These are phyloP conservation scores for Coleophoma eucalyptorum DNA, from an alignment of 2,329 filamentous ascomycete species.

Conservation along the genomic window DNA sequence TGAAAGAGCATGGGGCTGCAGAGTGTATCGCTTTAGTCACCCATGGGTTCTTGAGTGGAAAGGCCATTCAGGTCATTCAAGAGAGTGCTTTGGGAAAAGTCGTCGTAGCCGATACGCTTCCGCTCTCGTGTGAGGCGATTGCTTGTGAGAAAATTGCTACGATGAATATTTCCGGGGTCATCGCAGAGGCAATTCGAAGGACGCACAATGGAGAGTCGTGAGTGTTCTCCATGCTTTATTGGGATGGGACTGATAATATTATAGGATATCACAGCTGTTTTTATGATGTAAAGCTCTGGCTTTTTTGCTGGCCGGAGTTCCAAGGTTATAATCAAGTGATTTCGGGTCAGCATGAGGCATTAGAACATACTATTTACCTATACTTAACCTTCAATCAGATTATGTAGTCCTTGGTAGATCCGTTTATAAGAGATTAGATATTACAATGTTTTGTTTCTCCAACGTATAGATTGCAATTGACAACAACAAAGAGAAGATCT, in stretches of 20 bases:
- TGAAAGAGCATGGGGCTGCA: conserved; percentile 78
- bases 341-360: no score
- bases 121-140: background rate
- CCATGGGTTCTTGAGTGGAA: conserved; percentile 27
- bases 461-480: no score
- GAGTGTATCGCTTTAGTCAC: conserved; percentile 89
- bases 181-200: background rate
- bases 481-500: no score
- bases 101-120: background rate
- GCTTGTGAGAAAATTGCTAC: background rate
- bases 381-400: no score
- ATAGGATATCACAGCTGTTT: background rate
- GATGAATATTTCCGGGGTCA: background rate
- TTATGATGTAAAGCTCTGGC: background rate
- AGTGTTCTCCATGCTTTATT: background rate
- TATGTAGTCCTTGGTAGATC: no score
- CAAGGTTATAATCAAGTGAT: no score
- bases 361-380: no score
- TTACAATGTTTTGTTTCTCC: no score
- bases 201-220: background rate
- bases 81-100: background rate
- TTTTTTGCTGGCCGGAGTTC: no score
- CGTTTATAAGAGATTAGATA: no score
- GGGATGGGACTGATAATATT: background rate
- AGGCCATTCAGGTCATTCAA: background rate